Evolutionary conservation across 2,329 filamentous ascomycete genomes (phyloP).

Genomic region (Fusarium begoniae): DNA sequence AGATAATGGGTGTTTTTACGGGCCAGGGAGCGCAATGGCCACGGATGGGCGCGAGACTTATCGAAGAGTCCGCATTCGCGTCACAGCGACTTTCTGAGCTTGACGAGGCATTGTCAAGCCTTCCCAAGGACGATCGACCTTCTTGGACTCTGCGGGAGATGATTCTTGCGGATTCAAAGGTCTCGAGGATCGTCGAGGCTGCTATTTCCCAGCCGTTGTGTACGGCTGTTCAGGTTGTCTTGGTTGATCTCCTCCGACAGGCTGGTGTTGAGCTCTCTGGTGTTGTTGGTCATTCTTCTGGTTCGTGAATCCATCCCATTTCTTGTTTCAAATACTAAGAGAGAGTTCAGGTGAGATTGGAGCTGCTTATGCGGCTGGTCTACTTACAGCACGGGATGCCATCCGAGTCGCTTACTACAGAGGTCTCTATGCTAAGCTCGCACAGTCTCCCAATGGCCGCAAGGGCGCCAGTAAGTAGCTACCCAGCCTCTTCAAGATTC

Average conservation of each 20-base stretch:
- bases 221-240: conserved; percentile 54
- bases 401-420: conserved; percentile 35
- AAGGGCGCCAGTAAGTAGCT: neutral
- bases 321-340: rapidly evolving
- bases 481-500: rapidly evolving
- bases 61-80: neutral
- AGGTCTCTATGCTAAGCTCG: conserved; percentile 9
- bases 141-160: neutral
- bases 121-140: neutral
- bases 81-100: neutral
- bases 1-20: conserved; percentile 42
- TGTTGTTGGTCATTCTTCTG: conserved; percentile 55
- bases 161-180: conserved; percentile 1
- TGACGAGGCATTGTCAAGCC: neutral
- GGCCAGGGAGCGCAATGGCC: conserved; percentile 51
- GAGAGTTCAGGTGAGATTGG: conserved; percentile 47
- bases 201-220: conserved; percentile 51
- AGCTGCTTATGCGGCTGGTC: conserved; percentile 54
- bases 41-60: conserved; percentile 39
- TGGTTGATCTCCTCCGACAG: conserved; percentile 51
- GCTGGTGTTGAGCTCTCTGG: conserved; percentile 44
- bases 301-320: conserved; percentile 1
- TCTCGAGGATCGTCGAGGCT: conserved; percentile 20
- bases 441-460: neutral
- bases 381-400: conserved; percentile 47